A percentile compares a stretch with the other conserved stretches of the same genome.
phyloP scores from a whole-genome alignment of 1,284 basidiomycete species.

The Amylostereum areolatum region DNA sequence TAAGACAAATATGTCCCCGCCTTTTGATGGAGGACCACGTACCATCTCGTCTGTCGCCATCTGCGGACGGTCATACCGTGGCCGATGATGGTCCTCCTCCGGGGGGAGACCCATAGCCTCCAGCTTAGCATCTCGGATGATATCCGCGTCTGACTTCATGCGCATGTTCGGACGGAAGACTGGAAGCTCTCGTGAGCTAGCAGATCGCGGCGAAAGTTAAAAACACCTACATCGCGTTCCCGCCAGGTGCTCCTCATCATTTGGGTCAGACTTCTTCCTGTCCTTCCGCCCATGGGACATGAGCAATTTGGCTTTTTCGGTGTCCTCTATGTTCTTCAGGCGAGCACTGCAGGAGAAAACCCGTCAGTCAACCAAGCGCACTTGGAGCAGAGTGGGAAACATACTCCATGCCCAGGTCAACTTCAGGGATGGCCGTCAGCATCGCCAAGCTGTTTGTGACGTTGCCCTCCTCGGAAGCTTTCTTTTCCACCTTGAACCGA shows the following conservation, averaged over 20 bases:
- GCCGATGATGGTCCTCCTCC: slow-evolving; percentile 42
- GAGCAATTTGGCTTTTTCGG: slow-evolving; percentile 88
- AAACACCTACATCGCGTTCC: slow-evolving; percentile 71
- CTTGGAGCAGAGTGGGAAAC: slow-evolving; percentile 24
- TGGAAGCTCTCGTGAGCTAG: slow-evolving; percentile 23
- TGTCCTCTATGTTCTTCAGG: slow-evolving; percentile 93
- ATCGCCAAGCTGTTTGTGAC: slow-evolving; percentile 90
- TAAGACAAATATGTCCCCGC: neutral
- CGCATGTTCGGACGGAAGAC: slow-evolving; percentile 79
- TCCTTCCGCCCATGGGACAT: slow-evolving; percentile 72
- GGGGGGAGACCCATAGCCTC: slow-evolving; percentile 74
- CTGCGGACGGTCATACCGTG: slow-evolving; percentile 56
- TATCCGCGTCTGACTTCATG: slow-evolving; percentile 80
- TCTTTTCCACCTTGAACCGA: slow-evolving; percentile 56
- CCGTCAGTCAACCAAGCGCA: neutral
- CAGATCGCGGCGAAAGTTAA: neutral
- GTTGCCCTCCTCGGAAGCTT: slow-evolving; percentile 75
- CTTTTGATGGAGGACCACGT: slow-evolving; percentile 20
- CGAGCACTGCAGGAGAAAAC: slow-evolving; percentile 51
- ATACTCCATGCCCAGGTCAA: slow-evolving; percentile 97
- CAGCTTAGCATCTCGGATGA: slow-evolving; percentile 77
- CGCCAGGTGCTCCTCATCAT: slow-evolving; percentile 75
- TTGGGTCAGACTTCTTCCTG: slow-evolving; percentile 39
- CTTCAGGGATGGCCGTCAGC: slow-evolving; percentile 95
- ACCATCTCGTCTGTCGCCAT: slow-evolving; percentile 91